Evolutionary conservation across 148 eudicot genomes (phyloP).

Genomic region (Euryodendron excelsum): DNA sequence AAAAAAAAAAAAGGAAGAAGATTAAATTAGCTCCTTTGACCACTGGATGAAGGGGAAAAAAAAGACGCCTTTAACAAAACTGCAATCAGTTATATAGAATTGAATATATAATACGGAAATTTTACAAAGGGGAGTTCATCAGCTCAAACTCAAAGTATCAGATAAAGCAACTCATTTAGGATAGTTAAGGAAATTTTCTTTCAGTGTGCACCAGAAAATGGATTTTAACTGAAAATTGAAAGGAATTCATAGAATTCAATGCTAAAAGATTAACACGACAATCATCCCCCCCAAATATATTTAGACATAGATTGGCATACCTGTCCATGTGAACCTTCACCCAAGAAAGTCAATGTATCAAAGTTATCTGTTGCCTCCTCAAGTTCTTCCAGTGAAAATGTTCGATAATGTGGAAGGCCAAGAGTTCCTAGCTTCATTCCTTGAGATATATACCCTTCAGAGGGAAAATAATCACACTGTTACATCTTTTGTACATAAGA

Average conservation of each 20-base stretch:
- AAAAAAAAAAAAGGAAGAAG: background rate
- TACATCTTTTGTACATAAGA: background rate
- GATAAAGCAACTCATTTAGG: background rate
- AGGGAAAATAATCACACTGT: background rate
- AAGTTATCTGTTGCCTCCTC: slow-evolving; percentile 83
- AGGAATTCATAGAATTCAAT: background rate
- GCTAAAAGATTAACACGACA: background rate
- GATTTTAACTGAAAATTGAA: background rate
- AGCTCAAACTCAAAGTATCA: background rate
- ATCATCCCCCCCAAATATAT: background rate
- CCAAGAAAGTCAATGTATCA: slow-evolving; percentile 67
- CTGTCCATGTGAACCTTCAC: slow-evolving; percentile 85
- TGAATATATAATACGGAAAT: background rate
- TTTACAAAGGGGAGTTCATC: background rate
- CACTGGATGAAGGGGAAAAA: background rate
- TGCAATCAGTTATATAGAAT: background rate
- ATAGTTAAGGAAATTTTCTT: background rate
- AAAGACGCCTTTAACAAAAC: background rate
- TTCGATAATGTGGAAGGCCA: slow-evolving; percentile 69
- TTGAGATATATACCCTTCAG: slow-evolving; percentile 74
- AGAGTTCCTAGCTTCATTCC: slow-evolving; percentile 80
- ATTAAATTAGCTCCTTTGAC: background rate
- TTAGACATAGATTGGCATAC: slow-evolving; percentile 32
- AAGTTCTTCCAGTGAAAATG: slow-evolving; percentile 79
- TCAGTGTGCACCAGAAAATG: background rate